phyloP scores from a whole-genome alignment of 2,329 filamentous ascomycete species.

The Uncinocarpus reesii region DNA sequence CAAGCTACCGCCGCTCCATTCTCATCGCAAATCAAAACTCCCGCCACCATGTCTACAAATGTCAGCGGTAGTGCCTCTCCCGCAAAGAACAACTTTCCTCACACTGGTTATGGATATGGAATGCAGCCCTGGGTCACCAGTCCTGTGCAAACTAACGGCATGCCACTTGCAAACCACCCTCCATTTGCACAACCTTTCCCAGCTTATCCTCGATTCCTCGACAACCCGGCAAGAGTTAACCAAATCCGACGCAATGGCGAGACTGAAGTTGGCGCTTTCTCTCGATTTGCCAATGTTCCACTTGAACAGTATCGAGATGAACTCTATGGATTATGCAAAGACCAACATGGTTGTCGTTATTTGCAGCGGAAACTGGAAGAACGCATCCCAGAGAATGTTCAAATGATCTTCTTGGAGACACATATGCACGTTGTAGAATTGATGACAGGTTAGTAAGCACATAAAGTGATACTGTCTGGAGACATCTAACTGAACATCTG shows the following conservation, averaged over 20 bases:
- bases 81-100: conserved; percentile 29
- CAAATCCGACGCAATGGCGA: conserved; percentile 53
- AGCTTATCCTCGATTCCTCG: conserved; percentile 46
- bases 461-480: neutral
- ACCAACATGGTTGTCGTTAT: conserved; percentile 95
- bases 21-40: conserved; percentile 49
- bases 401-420: conserved; percentile 90
- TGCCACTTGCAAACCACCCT: conserved; percentile 46
- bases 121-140: conserved; percentile 47
- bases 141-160: conserved; percentile 29
- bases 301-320: conserved; percentile 71
- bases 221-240: conserved; percentile 66
- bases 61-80: conserved; percentile 22
- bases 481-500: conserved; percentile 19
- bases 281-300: conserved; percentile 71
- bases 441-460: conserved; percentile 57
- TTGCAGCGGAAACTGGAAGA: conserved; percentile 96
- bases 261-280: conserved; percentile 49
- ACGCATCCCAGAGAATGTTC: conserved; percentile 67
- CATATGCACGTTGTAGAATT: conserved; percentile 89
- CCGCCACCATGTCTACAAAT: conserved; percentile 23
- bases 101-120: conserved; percentile 43
- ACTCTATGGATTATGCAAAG: conserved; percentile 87
- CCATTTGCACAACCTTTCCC: conserved; percentile 39
- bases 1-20: conserved; percentile 74